Evolutionary conservation across 2,329 filamentous ascomycete genomes (phyloP).

Genomic region (Colletotrichum australisinense): DNA sequence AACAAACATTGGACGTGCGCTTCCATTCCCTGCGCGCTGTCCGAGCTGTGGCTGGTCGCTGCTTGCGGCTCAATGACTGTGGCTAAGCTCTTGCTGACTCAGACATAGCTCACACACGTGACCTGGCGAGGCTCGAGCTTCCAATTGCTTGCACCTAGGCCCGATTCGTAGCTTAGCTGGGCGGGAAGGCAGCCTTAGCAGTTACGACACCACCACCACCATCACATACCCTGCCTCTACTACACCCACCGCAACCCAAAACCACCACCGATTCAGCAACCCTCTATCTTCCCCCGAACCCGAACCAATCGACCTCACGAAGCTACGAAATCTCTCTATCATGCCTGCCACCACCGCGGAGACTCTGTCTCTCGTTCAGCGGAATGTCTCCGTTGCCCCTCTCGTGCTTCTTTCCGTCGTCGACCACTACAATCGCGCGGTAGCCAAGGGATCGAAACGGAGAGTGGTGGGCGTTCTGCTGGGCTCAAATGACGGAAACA

Average conservation of each 20-base stretch:
- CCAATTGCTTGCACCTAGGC: constrained; percentile 27
- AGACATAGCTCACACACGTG: constrained; percentile 4
- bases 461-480: constrained; percentile 95
- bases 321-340: constrained; percentile 45
- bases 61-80: neutral
- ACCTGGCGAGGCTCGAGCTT: constrained; percentile 37
- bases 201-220: constrained; percentile 37
- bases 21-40: neutral
- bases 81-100: neutral
- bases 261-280: constrained; percentile 12
- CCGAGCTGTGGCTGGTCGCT: neutral
- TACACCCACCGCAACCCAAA: constrained; percentile 22
- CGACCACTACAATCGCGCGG: constrained; percentile 96
- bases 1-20: neutral
- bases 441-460: constrained; percentile 84
- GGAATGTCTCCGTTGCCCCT: constrained; percentile 96
- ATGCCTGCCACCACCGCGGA: constrained; percentile 99
- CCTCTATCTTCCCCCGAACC: constrained; percentile 22
- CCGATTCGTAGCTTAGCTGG: constrained; percentile 36
- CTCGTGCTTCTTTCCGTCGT: constrained; percentile 97
- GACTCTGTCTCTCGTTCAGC: constrained; percentile 92
- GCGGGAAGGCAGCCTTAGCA: constrained; percentile 42
- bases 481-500: constrained; percentile 95
- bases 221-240: constrained; percentile 1
- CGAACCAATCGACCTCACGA: constrained; percentile 33